Percentiles rank a stretch among this genome's conserved stretches.
phyloP scores from a whole-genome alignment of 257 asterid species.

The Penstemon eatonii region DNA sequence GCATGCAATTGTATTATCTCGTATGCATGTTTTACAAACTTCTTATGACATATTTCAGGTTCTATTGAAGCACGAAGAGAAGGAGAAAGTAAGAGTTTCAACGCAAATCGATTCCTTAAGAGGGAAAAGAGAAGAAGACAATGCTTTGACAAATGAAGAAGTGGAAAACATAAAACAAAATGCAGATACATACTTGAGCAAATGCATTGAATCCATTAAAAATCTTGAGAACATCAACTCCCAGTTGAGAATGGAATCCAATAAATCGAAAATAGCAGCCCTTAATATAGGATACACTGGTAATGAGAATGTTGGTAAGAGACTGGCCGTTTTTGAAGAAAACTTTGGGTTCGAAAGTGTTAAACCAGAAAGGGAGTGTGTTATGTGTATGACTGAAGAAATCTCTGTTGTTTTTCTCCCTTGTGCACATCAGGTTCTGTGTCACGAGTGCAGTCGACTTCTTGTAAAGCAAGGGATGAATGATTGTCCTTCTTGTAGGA shows the following conservation, averaged over 20 bases:
- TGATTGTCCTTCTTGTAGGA: conserved; percentile 84
- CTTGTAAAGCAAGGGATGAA: conserved; percentile 67
- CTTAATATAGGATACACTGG: conserved; percentile 44
- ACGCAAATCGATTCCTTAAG: conserved; percentile 31
- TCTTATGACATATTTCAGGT: conserved; percentile 39
- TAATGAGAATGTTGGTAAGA: conserved; percentile 25
- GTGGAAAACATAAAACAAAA: conserved; percentile 43
- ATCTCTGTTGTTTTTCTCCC: conserved; percentile 75
- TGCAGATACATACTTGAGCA: conserved; percentile 40
- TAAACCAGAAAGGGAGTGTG: conserved; percentile 73
- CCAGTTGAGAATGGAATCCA: conserved; percentile 43
- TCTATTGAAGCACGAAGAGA: conserved; percentile 57
- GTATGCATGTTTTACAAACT: background rate
- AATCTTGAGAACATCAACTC: conserved; percentile 46
- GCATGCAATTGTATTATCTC: background rate
- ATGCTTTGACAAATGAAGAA: conserved; percentile 37
- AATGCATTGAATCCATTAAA: conserved; percentile 39
- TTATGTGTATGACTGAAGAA: conserved; percentile 81
- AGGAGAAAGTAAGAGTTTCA: conserved; percentile 37
- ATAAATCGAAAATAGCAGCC: conserved; percentile 54
- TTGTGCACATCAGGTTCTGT: conserved; percentile 82
- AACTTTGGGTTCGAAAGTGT: conserved; percentile 34
- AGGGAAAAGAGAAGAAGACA: conserved; percentile 40
- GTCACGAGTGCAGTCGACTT: conserved; percentile 53
- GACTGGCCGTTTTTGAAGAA: conserved; percentile 49